A percentile compares a stretch with the other conserved stretches of the same genome.
phyloP scores from a whole-genome alignment of 345 rosid genomes.

The Eucalyptus urophylla region DNA sequence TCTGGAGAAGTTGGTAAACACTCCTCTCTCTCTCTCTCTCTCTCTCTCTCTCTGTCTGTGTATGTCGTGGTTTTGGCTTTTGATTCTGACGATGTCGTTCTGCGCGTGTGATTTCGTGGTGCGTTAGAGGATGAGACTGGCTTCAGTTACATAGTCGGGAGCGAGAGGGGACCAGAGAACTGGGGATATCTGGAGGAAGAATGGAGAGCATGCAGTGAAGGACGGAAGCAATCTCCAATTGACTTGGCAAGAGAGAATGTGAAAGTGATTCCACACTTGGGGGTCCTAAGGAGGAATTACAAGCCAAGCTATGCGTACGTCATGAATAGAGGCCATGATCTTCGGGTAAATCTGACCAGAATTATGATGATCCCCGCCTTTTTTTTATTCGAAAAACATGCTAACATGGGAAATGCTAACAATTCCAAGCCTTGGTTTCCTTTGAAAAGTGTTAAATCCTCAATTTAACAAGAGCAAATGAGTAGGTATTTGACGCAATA shows the following conservation, averaged over 20 bases:
- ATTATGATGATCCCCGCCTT: neutral
- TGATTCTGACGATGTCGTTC: neutral
- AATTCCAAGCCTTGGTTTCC: neutral
- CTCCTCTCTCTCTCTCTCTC: neutral
- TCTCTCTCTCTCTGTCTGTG: neutral
- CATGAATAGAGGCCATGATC: conserved; percentile 50
- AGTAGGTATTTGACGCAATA: too few relatives aligned
- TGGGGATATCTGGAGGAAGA: conserved; percentile 38
- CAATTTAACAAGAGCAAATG: too few relatives aligned
- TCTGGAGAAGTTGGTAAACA: conserved; percentile 16
- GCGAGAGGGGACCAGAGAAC: conserved; percentile 31
- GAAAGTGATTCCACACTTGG: neutral
- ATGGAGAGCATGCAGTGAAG: conserved; percentile 22
- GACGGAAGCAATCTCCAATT: conserved; percentile 19
- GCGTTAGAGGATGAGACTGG: conserved; percentile 40
- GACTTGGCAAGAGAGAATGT: conserved; percentile 10
- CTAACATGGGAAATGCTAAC: neutral
- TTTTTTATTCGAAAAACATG: neutral
- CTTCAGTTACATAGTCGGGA: conserved; percentile 27
- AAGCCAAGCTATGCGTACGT: conserved; percentile 10
- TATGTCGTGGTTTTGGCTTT: neutral
- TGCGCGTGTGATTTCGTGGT: neutral
- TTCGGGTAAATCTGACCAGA: conserved; percentile 10
- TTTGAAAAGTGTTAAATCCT: neutral
- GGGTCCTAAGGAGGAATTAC: conserved; percentile 8